Base-by-base conservation (phyloP, 2,329 filamentous ascomycete genomes). In the Fusarium abutilonis region DNA sequence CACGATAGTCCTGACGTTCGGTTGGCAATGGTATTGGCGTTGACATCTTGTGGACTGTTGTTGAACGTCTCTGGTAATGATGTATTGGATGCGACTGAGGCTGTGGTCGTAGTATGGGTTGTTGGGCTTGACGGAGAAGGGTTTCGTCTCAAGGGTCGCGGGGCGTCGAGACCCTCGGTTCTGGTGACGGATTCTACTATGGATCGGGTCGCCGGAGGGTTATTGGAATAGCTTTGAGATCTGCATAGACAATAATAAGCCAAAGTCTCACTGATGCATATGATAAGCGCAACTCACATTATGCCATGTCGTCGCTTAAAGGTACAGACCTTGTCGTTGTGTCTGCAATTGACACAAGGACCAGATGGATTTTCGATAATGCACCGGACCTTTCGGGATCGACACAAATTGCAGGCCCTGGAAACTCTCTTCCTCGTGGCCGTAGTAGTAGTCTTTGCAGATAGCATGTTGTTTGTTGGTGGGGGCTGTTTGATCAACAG, bases 331-430 rank as follows among this genome's bases (percentile, higher is more conserved):
- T 70, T 70, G n/a, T 60, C 66, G 34, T 66, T 66, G 11, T 69
- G 55, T 42, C 63, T 63, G 43, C 68, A 70, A 15, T 70, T 70
- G 64, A 70, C 62, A 54, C 68, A 70, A 9, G 68, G 68, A 14
- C 50, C 48, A 13, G 59, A 45, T 2, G 64, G 48, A 28, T 52
- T 53, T 14, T 64, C 65, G n/a, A 70, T 64, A 21, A 70, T 70
- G 42, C 68, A 70, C 8, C 68, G 53, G 9, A 70, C 68, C 29
- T 70, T 70, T 34, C 68, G 52, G 4, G 57, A 38, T 4, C 68
- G 68, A 42, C 68, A 70, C 1, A 66, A 42, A 17, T 69, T 59
- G 13, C 68, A 70, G 6, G 68, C 68, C 4, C 67, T 48, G 3
- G 67, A 63, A 1, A 64, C 63, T 8, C 68, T 46, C 28, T 68